Conservation (phyloP, 2,329 filamentous ascomycete genomes). For the Alternaria sp. region DNA sequence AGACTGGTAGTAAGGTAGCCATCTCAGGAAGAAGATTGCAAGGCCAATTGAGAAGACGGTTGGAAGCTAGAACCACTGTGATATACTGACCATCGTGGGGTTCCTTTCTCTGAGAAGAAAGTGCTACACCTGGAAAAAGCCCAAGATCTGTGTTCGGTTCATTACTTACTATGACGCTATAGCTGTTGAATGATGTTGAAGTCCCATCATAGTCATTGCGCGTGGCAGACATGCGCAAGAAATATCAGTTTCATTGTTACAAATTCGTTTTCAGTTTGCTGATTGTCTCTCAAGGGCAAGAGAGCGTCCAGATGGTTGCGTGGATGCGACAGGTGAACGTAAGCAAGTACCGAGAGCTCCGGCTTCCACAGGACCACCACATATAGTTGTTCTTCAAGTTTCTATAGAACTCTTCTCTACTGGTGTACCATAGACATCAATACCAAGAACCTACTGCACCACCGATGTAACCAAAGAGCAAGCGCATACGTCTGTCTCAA, state of each 20-base stretch:
- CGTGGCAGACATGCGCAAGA: neutral
- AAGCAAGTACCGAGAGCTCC: neutral
- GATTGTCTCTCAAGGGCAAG: neutral
- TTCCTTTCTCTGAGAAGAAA: neutral
- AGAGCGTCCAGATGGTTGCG: neutral
- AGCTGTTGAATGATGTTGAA: neutral
- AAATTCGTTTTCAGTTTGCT: neutral
- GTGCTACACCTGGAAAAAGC: neutral
- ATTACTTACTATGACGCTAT: neutral
- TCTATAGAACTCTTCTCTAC: neutral
- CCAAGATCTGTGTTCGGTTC: neutral
- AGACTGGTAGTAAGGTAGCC: neutral
- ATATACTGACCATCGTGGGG: neutral
- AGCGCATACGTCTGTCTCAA: neutral
- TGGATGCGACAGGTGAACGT: neutral
- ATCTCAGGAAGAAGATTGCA: neutral
- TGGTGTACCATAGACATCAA: neutral
- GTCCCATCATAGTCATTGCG: neutral
- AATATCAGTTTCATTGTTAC: neutral
- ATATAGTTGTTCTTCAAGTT: constrained; percentile 1
- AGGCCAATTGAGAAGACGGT: neutral
- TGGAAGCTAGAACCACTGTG: neutral
- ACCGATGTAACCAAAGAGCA: constrained; percentile 4
- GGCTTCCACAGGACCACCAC: neutral
- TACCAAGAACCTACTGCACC: neutral